A percentile compares a stretch with the other conserved stretches of the same genome.
These are phyloP conservation scores for Colletotrichum sp. DNA, from an alignment of 2,329 filamentous ascomycete species.

Conservation along the genomic window DNA sequence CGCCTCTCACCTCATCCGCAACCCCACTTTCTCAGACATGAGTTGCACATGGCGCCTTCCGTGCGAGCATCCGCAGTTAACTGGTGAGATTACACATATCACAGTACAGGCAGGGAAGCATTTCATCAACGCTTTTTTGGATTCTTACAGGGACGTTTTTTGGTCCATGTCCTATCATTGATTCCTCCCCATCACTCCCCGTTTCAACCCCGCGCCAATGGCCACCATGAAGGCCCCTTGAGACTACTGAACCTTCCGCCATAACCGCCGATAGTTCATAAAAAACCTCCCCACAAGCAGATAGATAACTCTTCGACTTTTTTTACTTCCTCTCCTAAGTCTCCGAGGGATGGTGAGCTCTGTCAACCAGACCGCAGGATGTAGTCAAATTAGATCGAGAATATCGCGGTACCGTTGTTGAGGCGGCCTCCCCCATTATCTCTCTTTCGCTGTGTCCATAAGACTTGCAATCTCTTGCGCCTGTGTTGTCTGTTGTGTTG, in stretches of 20 bases:
- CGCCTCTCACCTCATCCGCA: not conserved
- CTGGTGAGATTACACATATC: not conserved
- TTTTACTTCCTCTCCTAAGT: not conserved
- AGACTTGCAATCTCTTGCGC: not conserved
- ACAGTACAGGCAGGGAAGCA: not conserved
- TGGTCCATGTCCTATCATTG: constrained; percentile 1
- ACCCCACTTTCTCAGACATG: not conserved
- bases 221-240: not conserved
- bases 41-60: not conserved
- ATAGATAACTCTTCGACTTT: not conserved
- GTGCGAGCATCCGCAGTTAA: not conserved
- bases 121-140: not conserved
- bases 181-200: not conserved
- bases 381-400: constrained; percentile 11
- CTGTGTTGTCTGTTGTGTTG: not conserved
- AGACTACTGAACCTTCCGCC: not conserved
- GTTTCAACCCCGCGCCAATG: not conserved
- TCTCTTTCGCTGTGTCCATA: not conserved
- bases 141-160: not conserved
- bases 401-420: not conserved
- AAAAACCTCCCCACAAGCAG: constrained; percentile 12
- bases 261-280: not conserved
- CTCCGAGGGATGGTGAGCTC: not conserved
- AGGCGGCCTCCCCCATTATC: not conserved
- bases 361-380: not conserved